Evolutionary conservation across 2,329 filamentous ascomycete species (phyloP).

Genomic region (Didymellaceae sp.): DNA sequence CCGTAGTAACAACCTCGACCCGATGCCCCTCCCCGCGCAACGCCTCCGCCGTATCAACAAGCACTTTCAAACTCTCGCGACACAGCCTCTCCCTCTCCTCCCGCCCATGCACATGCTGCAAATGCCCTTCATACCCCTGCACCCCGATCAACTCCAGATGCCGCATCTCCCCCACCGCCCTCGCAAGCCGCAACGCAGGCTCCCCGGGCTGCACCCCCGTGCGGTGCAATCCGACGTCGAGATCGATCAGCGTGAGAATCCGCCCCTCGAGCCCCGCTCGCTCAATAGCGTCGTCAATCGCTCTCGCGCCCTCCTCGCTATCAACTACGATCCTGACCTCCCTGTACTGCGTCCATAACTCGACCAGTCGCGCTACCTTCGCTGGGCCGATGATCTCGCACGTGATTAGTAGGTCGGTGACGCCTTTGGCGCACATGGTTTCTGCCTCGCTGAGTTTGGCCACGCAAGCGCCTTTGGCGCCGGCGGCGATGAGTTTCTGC

Average conservation of each 20-base stretch:
- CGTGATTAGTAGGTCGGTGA: constrained; percentile 60
- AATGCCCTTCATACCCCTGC: constrained; percentile 61
- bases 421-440: constrained; percentile 51
- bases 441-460: constrained; percentile 58
- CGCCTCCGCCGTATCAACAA: constrained; percentile 53
- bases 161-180: constrained; percentile 46
- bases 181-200: constrained; percentile 51
- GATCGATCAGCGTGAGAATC: constrained; percentile 55
- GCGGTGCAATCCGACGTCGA: constrained; percentile 60
- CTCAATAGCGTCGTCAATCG: constrained; percentile 54
- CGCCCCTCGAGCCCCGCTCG: constrained; percentile 46
- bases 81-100: constrained; percentile 54
- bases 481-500: constrained; percentile 52
- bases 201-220: constrained; percentile 56
- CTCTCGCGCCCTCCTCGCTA: constrained; percentile 53
- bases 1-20: constrained; percentile 60
- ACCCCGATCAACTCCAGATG: constrained; percentile 57
- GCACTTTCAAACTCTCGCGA: constrained; percentile 54
- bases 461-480: constrained; percentile 60
- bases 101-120: constrained; percentile 58
- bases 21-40: constrained; percentile 52
- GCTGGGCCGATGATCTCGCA: constrained; percentile 57
- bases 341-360: constrained; percentile 50
- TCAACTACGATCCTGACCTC: constrained; percentile 58
- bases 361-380: constrained; percentile 57